Conservation (phyloP, 116 monocot genomes). For the Cymodocea nodosa region DNA sequence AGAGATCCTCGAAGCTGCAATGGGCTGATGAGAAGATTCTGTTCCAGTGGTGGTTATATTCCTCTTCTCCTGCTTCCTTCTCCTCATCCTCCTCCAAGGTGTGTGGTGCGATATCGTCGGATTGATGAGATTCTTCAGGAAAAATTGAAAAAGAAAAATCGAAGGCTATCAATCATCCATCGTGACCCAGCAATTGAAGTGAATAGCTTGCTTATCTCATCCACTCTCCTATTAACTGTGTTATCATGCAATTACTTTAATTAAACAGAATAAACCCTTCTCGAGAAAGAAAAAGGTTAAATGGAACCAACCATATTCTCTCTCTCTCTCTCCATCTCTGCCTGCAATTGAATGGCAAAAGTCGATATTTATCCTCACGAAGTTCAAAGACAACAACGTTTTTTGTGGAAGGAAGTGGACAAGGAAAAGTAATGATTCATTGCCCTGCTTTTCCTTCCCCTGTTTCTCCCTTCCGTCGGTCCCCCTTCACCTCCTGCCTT, state of each 20-base stretch:
- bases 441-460: background rate
- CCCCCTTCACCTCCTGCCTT: background rate
- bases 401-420: background rate
- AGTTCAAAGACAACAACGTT: background rate
- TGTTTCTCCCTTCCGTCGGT: background rate
- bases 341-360: background rate
- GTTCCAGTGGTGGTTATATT: background rate
- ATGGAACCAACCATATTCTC: too few relatives aligned
- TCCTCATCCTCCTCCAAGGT: background rate
- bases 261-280: too few relatives aligned
- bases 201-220: too few relatives aligned
- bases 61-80: background rate
- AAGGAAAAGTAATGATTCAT: background rate
- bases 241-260: too few relatives aligned
- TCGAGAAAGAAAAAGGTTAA: too few relatives aligned
- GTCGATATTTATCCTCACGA: background rate
- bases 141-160: background rate
- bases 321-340: too few relatives aligned
- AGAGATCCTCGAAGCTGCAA: too few relatives aligned
- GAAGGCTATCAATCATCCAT: too few relatives aligned
- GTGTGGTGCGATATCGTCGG: background rate
- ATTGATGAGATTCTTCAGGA: background rate
- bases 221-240: too few relatives aligned
- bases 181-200: too few relatives aligned
- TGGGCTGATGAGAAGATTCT: background rate